Evolutionary conservation across 768 basidiomycete species (phyloP).

Genomic region (Porphyrellus cyaneotinctus): DNA sequence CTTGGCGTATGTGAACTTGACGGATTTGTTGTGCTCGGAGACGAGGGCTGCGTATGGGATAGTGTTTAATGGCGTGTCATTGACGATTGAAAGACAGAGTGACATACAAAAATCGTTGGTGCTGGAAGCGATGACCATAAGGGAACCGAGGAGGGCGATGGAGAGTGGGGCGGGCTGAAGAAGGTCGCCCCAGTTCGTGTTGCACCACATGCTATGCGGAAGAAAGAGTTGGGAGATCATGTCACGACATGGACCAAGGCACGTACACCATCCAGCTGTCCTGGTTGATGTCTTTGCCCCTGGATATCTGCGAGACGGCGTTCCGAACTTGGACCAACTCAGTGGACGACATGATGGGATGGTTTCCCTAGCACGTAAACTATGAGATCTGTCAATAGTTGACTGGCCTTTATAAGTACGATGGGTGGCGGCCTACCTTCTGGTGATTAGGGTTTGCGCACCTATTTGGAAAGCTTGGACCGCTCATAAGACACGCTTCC

Average conservation of each 20-base stretch:
- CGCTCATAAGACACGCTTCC: conserved; percentile 1
- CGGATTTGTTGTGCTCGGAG: conserved; percentile 6
- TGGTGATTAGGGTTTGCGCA: not conserved
- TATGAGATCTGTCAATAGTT: not conserved
- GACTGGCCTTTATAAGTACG: not conserved
- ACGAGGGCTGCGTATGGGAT: conserved; percentile 1
- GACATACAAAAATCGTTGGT: conserved; percentile 17
- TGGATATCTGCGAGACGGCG: conserved; percentile 19
- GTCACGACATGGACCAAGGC: not conserved
- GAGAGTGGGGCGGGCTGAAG: conserved; percentile 19
- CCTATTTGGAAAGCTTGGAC: not conserved
- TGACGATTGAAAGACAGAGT: not conserved
- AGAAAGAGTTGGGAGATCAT: not conserved
- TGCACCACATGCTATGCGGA: conserved; percentile 18
- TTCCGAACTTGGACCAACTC: conserved; percentile 15
- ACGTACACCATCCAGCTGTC: conserved; percentile 22
- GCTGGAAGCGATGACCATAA: conserved; percentile 16
- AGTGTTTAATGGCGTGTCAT: not conserved
- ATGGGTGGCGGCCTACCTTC: not conserved
- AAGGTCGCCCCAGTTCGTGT: conserved; percentile 18
- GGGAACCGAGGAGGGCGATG: conserved; percentile 17
- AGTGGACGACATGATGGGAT: conserved; percentile 8
- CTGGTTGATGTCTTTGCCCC: conserved; percentile 19
- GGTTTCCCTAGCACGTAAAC: not conserved
- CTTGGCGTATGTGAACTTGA: conserved; percentile 13